Base-by-base conservation (phyloP, 1,284 basidiomycete genomes). In the Boletellus deceptivus region DNA sequence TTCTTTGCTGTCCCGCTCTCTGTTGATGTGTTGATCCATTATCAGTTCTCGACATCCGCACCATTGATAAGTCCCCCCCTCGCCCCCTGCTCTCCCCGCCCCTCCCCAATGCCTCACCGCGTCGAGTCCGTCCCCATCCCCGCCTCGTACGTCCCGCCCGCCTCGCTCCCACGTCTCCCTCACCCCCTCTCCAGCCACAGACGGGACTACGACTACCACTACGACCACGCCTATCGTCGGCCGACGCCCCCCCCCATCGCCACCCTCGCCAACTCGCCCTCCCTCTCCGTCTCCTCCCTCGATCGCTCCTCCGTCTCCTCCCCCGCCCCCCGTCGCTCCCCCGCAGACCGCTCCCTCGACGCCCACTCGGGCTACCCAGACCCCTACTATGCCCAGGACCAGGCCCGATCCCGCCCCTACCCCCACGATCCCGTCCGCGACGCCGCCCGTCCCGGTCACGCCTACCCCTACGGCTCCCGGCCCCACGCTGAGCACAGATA, bases 271-370 rank as follows among this genome's bases (percentile, higher is more conserved):
- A 79, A 84, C 60, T 84, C 84, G 0, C 83, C 84, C 38, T 80
- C 82, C 7, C 70, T 81, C 41, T 84, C 82, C 11, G 75, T 78
- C 31, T 76, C 77, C 42, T 80, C 82, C 4, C 71, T 78, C 43
- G 80, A 82, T 69, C 75, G 78, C 54, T 80, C 81, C 41, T 77
- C 80, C 35, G 77, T 79, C 43, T 76, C 77, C 39, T 82, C 83
- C 1, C 80, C 83, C 14, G 77, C 77, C 48, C 66, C 68, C 35
- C 72, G 67, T 49, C 67, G 73, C 50, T 72, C 73, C n/a, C 58
- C 61, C 39, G 53, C 59, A 43, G 59, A 60, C 52, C 62, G 55
- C 39, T 53, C 63, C 3, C 38, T 56, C 27, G 65, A 70, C 39
- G 56, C 62, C 22, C 64, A 65, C 25, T 52, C 66, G 10, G 43